Evolutionary conservation across 2,329 filamentous ascomycete species (phyloP).

Genomic region (Xylariomycetidae sp.): DNA sequence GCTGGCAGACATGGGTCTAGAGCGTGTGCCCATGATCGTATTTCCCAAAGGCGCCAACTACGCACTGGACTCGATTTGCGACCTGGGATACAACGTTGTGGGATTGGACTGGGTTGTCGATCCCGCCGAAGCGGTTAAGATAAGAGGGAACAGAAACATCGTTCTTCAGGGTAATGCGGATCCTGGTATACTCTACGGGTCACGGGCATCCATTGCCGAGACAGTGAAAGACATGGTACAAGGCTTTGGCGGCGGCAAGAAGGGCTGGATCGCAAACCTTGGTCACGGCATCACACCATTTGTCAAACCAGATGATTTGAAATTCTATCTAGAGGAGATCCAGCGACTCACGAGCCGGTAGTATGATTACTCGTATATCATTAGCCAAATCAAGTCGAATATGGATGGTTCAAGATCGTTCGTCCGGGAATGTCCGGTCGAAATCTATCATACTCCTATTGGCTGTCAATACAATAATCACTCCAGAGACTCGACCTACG

Average conservation of each 20-base stretch:
- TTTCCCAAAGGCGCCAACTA: conserved; percentile 99
- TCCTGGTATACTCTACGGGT: conserved; percentile 87
- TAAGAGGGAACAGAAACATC: conserved; percentile 68
- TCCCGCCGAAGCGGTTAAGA: conserved; percentile 74
- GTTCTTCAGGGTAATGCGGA: conserved; percentile 95
- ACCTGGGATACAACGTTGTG: conserved; percentile 88
- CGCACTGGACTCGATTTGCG: conserved; percentile 79
- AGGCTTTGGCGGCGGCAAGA: conserved; percentile 72
- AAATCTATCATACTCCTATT: conserved; percentile 22
- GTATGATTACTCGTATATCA: conserved; percentile 4
- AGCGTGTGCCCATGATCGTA: conserved; percentile 90
- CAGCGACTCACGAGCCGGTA: conserved; percentile 59
- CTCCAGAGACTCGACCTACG: neutral
- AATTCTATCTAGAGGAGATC: conserved; percentile 90
- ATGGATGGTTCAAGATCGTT: no score
- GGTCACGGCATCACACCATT: conserved; percentile 95
- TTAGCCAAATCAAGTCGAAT: no score
- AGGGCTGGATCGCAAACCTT: conserved; percentile 95
- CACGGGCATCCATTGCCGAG: conserved; percentile 71
- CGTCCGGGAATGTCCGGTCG: conserved; percentile 19
- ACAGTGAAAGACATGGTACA: conserved; percentile 82
- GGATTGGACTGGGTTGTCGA: conserved; percentile 94
- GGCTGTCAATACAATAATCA: conserved; percentile 9
- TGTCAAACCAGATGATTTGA: conserved; percentile 88
- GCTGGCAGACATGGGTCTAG: conserved; percentile 68